Base-by-base conservation (phyloP, 73 alveolate species). In the Diophrys sp. region DNA sequence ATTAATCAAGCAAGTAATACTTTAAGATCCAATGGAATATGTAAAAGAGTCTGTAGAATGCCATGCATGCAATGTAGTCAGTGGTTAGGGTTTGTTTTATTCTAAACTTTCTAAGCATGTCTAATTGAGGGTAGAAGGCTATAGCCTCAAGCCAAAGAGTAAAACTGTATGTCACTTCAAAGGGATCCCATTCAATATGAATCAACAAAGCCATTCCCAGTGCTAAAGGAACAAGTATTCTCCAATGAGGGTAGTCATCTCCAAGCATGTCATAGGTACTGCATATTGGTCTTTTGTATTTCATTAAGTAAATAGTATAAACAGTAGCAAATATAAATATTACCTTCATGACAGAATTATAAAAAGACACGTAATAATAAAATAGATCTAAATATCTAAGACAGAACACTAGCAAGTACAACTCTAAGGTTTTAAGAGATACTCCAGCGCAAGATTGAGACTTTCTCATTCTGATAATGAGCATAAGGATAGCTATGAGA, bases 121-220 rank as follows among this genome's bases (percentile, higher is more conserved):
- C 93, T 53, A 95, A 81, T 89, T 94, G 90, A 29, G 99, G 99
- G 29, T 94, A 81, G 73, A 93, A 87, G 62, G 99, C 97, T 56
- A 95, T 83, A 26, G 97, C 82, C 78, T 95, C 99, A 29, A 94
- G 83, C 97, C 97, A 95, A 27, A 91, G 77, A 32, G 95, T 74
- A 73, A 80, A 95, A 44, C 95, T 89, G 96, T 97, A 94, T 27
- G 85, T 77, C 62, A 95, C 69, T 69, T 95, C 99, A 85, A 91
- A 90, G 28, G 81, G 72, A 29, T 86, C 54, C 54, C 79, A 91
- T 54, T 89, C 95, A 28, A 84, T 84, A 75, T 95, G 79, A 69
- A 94, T 78, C 1, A 95, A 29, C 0, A 94, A 44, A 31, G 98
- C 90, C 73, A 95, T 69, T 28, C 93, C 89, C 0, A 82, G 55